These are phyloP conservation scores for Suillus subalutaceus DNA, from an alignment of 768 basidiomycete genomes.

Conservation along the genomic window DNA sequence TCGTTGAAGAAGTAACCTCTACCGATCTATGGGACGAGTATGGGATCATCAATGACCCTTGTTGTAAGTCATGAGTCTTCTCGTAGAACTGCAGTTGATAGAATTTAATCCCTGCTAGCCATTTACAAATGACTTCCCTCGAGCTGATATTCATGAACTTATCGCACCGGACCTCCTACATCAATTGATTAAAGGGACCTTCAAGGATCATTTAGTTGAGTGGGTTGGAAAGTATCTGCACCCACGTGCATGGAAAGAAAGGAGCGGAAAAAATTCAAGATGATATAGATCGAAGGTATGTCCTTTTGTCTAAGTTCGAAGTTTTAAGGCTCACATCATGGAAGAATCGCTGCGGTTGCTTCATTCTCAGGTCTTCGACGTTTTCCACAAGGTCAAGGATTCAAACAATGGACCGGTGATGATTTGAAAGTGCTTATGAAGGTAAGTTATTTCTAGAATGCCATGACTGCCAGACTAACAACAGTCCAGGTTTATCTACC, in stretches of 20 bases:
- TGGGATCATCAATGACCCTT: neutral
- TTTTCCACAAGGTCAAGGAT: too few species aligned
- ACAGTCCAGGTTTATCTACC: too few species aligned
- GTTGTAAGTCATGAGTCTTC: neutral
- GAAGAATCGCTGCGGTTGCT: too few species aligned
- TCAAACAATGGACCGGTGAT: too few species aligned
- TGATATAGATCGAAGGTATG: too few species aligned
- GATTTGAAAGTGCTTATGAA: too few species aligned
- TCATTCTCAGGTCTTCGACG: too few species aligned
- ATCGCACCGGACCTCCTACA: neutral
- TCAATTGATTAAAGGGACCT: neutral
- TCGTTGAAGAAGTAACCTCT: conserved; percentile 14
- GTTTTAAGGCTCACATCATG: too few species aligned
- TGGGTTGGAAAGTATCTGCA: neutral
- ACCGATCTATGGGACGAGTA: neutral
- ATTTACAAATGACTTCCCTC: neutral
- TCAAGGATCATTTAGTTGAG: neutral
- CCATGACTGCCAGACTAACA: too few species aligned
- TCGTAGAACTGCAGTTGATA: too few species aligned
- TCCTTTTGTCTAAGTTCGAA: too few species aligned
- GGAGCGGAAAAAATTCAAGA: neutral
- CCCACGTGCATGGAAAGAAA: neutral
- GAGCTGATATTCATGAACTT: neutral
- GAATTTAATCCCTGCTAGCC: neutral
- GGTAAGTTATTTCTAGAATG: too few species aligned